These are phyloP conservation scores for Ogataea thermomethanolica DNA, from an alignment of 805 yeast species.

Conservation along the genomic window DNA sequence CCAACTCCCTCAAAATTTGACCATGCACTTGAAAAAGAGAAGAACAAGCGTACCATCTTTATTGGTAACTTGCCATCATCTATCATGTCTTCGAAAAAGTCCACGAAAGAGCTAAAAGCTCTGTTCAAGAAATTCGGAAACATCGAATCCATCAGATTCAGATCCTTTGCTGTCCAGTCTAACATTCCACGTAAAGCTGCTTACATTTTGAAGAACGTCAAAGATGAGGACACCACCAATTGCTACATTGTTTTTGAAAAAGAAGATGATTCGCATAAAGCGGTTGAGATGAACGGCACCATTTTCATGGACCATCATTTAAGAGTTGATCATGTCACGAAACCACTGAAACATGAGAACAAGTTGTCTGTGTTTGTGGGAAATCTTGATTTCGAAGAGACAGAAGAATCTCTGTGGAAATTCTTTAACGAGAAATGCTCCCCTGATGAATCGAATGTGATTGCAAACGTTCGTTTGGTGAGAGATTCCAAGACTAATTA, in stretches of 20 bases:
- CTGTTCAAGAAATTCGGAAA: constrained; percentile 52
- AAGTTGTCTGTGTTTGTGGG: constrained; percentile 88
- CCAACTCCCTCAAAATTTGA: constrained; percentile 43
- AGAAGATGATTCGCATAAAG: constrained; percentile 45
- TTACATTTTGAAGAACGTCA: constrained; percentile 72
- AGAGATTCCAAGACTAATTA: constrained; percentile 91
- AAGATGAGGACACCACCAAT: constrained; percentile 74
- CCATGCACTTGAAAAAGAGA: constrained; percentile 64
- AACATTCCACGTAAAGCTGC: constrained; percentile 91
- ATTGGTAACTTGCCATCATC: constrained; percentile 76
- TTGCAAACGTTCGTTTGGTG: constrained; percentile 85
- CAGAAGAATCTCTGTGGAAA: constrained; percentile 84
- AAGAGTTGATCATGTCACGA: constrained; percentile 90
- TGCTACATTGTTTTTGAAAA: constrained; percentile 79
- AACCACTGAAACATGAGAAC: constrained; percentile 83
- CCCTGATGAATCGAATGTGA: constrained; percentile 38
- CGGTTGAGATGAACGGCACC: constrained; percentile 56
- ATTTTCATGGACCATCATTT: constrained; percentile 71
- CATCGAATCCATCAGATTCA: constrained; percentile 77
- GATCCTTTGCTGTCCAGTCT: constrained; percentile 88
- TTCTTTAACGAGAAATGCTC: constrained; percentile 55
- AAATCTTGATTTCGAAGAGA: constrained; percentile 87
- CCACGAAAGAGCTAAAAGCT: constrained; percentile 61
- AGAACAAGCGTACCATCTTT: constrained; percentile 81
- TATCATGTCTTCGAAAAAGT: constrained; percentile 60